A percentile compares a stretch with the other conserved stretches of the same genome.
Conservation (phyloP, 169 alveolate genomes). For the Plasmodium berghei region DNA sequence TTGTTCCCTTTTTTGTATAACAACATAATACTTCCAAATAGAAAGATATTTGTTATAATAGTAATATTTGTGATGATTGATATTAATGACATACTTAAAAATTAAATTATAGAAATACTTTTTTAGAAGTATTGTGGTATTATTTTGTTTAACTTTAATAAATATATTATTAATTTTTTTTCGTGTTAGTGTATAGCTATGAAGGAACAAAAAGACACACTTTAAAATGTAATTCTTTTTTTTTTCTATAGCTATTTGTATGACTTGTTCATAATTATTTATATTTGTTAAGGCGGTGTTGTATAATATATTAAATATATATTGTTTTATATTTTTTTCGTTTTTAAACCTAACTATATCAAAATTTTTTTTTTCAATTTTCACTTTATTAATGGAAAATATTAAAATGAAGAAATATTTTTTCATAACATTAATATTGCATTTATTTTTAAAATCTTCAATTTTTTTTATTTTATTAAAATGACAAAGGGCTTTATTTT, state of each 20-base stretch:
- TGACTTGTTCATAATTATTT: neutral
- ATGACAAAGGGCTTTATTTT: neutral
- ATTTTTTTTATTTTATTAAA: constrained; percentile 3
- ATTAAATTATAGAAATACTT: constrained; percentile 34
- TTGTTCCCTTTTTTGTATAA: neutral
- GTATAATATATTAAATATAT: neutral
- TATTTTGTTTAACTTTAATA: constrained; percentile 4
- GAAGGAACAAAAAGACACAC: neutral
- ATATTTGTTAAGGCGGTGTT: neutral
- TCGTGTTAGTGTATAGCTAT: neutral
- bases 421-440: constrained; percentile 16
- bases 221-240: constrained; percentile 1
- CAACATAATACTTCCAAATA: constrained; percentile 50
- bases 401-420: constrained; percentile 51
- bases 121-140: constrained; percentile 7
- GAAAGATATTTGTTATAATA: constrained; percentile 55
- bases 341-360: constrained; percentile 51
- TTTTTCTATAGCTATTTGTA: neutral
- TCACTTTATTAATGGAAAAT: constrained; percentile 50
- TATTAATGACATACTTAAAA: constrained; percentile 40
- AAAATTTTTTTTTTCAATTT: constrained; percentile 54
- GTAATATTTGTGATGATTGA: constrained; percentile 45
- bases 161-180: neutral
- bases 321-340: constrained; percentile 29
- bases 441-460: constrained; percentile 5